Evolutionary conservation across 371 early-diverging fungal species (phyloP).

Genomic region (Mucor plumbeus): DNA sequence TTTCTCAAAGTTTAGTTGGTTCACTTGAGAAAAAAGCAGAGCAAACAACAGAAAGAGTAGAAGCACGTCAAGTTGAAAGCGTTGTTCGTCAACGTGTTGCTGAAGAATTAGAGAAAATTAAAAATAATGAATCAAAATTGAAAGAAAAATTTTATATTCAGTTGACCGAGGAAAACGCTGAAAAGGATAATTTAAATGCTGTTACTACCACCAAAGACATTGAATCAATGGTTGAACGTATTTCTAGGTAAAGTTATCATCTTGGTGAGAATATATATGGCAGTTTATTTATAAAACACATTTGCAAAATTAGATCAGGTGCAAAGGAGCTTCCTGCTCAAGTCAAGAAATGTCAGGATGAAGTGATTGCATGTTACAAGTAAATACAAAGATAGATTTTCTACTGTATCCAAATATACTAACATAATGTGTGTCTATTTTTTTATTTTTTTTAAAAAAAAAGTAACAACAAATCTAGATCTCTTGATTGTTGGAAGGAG

Average conservation of each 20-base stretch:
- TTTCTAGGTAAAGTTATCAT: slow-evolving; percentile 15
- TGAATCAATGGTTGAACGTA: slow-evolving; percentile 23
- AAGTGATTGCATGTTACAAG: slow-evolving; percentile 31
- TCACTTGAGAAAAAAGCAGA: slow-evolving; percentile 32
- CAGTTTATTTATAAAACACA: neutral
- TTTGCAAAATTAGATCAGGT: slow-evolving; percentile 12
- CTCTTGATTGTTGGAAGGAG: slow-evolving; percentile 35
- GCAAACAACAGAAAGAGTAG: slow-evolving; percentile 19
- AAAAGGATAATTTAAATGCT: slow-evolving; percentile 8
- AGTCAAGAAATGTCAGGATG: slow-evolving; percentile 27
- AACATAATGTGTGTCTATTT: neutral
- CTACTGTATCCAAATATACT: neutral
- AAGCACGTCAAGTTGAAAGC: slow-evolving; percentile 30
- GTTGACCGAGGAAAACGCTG: slow-evolving; percentile 15
- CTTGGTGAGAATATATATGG: neutral
- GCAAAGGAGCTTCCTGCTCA: slow-evolving; percentile 26
- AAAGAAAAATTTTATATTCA: slow-evolving; percentile 20
- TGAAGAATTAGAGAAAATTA: slow-evolving; percentile 32
- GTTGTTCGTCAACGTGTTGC: slow-evolving; percentile 29
- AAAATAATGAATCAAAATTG: slow-evolving; percentile 19
- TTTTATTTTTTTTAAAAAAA: neutral
- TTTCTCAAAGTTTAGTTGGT: slow-evolving; percentile 25
- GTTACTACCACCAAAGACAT: slow-evolving; percentile 14
- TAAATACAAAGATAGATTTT: slow-evolving; percentile 12
- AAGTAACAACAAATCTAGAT: slow-evolving; percentile 27